Base-by-base conservation (phyloP, 2,329 filamentous ascomycete genomes). In the Chrysoporthe deuterocubensis region DNA sequence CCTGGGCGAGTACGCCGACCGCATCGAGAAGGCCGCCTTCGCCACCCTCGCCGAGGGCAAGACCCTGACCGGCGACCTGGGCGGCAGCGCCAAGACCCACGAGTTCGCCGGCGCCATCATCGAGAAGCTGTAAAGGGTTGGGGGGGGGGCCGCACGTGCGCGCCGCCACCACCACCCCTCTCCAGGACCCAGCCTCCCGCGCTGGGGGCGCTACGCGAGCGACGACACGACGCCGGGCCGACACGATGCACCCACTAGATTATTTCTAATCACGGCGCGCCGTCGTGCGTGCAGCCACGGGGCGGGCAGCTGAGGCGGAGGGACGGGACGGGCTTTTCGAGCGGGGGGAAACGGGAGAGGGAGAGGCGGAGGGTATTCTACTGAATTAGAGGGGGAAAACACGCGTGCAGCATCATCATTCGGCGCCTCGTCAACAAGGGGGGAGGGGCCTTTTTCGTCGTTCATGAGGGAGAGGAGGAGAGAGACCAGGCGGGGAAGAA, bases 51-150 rank as follows among this genome's bases (percentile, higher is more conserved):
- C 94, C 70, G 94, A 99, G 87, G 96, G 96, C 84, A 97, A 97
- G 91, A 85, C 89, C 71, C 89, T 99, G 81, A 99, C 96, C 44
- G 95, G 96, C 76, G 96, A 99, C 82, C 86, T 99, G 75, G 96
- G 96, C 76, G 96, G 96, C 80, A 97, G 94, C 85, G 88, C 96
- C 76, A 97, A 96, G 90, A 99, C 96, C 69, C 85, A 90, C 83
- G 93, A 99, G 85, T 99, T 96, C 81, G 93, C 96, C 68, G 87
- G 87, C 70, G 95, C 96, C 74, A 97, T 99, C 79, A 97, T 98
- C 81, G 78, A 80, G 73, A 88, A 84, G 81, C 81, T 89, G 82
- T 89, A 85, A 81, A 78, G 62, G 4, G n/a, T 4, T 42, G 26
- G 2, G 2, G 26, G 26, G 26, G 26, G 26, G 26, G 26, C 2